Percentiles rank a stretch among this genome's conserved stretches.
Conservation (phyloP, 352 stramenopile genomes). For the Globisporangium irregulare region DNA sequence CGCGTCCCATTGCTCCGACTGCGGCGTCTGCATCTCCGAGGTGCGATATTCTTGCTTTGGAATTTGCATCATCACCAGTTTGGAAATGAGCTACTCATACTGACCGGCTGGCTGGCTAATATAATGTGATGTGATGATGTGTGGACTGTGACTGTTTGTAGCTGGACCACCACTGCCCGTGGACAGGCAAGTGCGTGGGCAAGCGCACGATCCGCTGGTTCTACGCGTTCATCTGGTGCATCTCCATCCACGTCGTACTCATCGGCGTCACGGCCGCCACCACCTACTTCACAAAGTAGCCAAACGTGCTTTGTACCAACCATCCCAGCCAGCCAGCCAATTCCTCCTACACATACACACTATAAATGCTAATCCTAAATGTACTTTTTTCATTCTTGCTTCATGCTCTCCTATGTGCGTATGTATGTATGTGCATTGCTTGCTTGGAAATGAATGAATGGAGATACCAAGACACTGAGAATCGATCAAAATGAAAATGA, state of each 20-base stretch:
- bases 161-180: slow-evolving; percentile 92
- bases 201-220: slow-evolving; percentile 79
- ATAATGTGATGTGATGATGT: neutral
- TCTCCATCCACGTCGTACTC: slow-evolving; percentile 68
- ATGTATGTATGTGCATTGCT: no score
- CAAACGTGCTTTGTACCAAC: neutral
- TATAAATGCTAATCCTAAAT: neutral
- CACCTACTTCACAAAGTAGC: slow-evolving; percentile 26
- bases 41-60: slow-evolving; percentile 22
- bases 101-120: neutral
- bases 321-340: neutral
- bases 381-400: neutral
- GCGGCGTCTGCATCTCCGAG: slow-evolving; percentile 64
- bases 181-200: slow-evolving; percentile 90
- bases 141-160: slow-evolving; percentile 22
- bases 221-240: slow-evolving; percentile 70
- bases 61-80: neutral
- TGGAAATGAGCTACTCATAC: slow-evolving; percentile 6
- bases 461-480: neutral
- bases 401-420: neutral
- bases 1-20: slow-evolving; percentile 80
- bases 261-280: slow-evolving; percentile 37
- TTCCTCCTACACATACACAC: neutral
- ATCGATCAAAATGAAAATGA: neutral
- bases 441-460: neutral